Base-by-base conservation (phyloP, 2,329 filamentous ascomycete genomes). In the Exophiala oligosperma region DNA sequence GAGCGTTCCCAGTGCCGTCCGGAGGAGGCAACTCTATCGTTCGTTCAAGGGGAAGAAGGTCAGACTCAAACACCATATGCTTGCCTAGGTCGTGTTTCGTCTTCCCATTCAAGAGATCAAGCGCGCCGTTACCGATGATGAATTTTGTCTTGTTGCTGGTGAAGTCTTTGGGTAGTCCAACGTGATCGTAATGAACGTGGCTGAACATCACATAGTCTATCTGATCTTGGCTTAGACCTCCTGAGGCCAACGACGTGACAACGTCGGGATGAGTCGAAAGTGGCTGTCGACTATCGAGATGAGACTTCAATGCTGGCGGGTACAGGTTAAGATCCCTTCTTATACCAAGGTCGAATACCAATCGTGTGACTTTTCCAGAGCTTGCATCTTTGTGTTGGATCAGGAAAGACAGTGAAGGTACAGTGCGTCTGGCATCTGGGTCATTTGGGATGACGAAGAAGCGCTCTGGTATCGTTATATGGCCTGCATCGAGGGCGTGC, bases 191-290 rank as follows among this genome's bases (percentile, higher is more conserved):
- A 63, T 74, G 47, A 60, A 76, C 73, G 65, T 78, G 75, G 12
- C 71, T 74, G 54, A 74, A 73, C 12, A 78, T 69, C 5, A 78
- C 69, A 56, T 68, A 72, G 61, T 77, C 74, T 23, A 78, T 75
- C 48, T 77, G 73, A 12, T 68, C 59, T 1, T 72, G 67, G 1
- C 49, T 60, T 17, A 78, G 52, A 1, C 73, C 72, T 1, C 74
- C 74, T 50, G 56, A 64, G 23, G 67, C 69, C 3, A 78, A 68
- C 47, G 70, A 74, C 26, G 70, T 58, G 7, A 68, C 58, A 3
- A 67, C 65, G 52, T 69, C 68, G 5, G 69, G 69, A 14, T 64
- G 44, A 3, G 63, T 66, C 4, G 56, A 49, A 17, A 69, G 49
- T 8, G 70, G 71, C 11, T 63, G 49, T 7, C 70, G 60, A 9